phyloP scores from a whole-genome alignment of 2,329 filamentous ascomycete genomes.

The Pseudogymnoascus sp. region DNA sequence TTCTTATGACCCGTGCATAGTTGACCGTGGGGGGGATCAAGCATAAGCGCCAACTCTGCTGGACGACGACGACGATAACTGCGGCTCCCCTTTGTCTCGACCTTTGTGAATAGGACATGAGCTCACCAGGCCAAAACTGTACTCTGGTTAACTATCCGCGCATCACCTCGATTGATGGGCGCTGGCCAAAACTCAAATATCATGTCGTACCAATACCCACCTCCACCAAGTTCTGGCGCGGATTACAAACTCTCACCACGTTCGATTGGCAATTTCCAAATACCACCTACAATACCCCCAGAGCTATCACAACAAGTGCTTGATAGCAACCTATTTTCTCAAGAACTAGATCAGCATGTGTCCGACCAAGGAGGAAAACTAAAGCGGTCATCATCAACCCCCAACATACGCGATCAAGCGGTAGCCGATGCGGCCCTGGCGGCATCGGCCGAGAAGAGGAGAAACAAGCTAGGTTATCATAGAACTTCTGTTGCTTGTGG shows the following conservation, averaged over 20 bases:
- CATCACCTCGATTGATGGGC: not conserved
- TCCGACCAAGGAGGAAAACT: conserved; percentile 19
- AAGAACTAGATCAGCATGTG: not conserved
- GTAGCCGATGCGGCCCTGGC: conserved; percentile 26
- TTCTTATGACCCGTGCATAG: conserved; percentile 7
- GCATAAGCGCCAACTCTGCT: conserved; percentile 1
- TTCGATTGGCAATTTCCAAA: not conserved
- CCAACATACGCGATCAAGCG: conserved; percentile 39
- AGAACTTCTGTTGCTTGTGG: conserved; percentile 91
- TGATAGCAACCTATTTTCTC: conserved; percentile 4
- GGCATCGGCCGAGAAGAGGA: conserved; percentile 53
- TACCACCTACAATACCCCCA: not conserved
- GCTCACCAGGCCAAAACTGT: conserved; percentile 4
- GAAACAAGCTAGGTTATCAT: conserved; percentile 94
- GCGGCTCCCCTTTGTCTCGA: not conserved
- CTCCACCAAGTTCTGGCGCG: not conserved
- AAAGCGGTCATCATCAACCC: conserved; percentile 45
- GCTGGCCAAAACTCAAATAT: conserved; percentile 5
- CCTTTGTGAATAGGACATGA: conserved; percentile 6
- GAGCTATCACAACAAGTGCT: conserved; percentile 4
- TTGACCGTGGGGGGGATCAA: conserved; percentile 5
- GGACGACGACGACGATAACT: conserved; percentile 2
- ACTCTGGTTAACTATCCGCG: not conserved
- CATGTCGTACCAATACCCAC: conserved; percentile 10
- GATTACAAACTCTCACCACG: conserved; percentile 5